Base-by-base conservation (phyloP, 2,329 filamentous ascomycete genomes). In the Paramyrothecium roridum region DNA sequence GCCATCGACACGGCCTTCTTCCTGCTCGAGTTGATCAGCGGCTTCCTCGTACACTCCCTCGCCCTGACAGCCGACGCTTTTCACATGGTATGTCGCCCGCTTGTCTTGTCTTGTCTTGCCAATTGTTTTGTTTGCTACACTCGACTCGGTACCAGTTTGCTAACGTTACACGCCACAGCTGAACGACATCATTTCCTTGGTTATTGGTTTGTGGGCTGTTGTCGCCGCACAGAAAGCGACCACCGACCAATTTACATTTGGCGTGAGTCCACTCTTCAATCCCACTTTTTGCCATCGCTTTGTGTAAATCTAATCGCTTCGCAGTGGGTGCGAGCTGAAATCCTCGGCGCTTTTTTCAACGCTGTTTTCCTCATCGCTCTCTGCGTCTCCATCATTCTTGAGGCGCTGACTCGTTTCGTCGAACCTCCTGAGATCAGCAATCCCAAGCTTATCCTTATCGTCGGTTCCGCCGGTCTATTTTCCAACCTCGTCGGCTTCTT, bases 311-410 rank as follows among this genome's bases (percentile, higher is more conserved):
- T 71, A 59, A 71, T 54, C 37, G n/a, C 34, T 43, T 22, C 30
- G 10, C 64, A 93, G 89, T 99, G 93, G 90, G 89, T 98, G 79
- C 91, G 95, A 63, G 95, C 95, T 37, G 95, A 99, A 79, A 98
- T 96, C 12, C 82, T 99, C 7, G 95, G 95, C 67, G 95, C 95
- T 50, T 87, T 98, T 65, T 91, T 98, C 75, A 99, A 99, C 67
- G 95, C 95, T 62, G 93, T 98, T 48, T 99, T 99, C 77, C 81
- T 99, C 48, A 95, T 99, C 67, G 95, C 95, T 8, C 84, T 99
- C 10, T 99, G 95, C 76, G 81, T 99, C 55, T 96, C 93, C 52
- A 99, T 99, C 73, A 90, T 98, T 67, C 86, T 99, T 65, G 95
- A 99, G 74, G 95, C 95, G 17, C 83, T 97, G 57, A 91, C 93